These are phyloP conservation scores for Auricularia cornea DNA, from an alignment of 768 basidiomycete species.

Conservation along the genomic window DNA sequence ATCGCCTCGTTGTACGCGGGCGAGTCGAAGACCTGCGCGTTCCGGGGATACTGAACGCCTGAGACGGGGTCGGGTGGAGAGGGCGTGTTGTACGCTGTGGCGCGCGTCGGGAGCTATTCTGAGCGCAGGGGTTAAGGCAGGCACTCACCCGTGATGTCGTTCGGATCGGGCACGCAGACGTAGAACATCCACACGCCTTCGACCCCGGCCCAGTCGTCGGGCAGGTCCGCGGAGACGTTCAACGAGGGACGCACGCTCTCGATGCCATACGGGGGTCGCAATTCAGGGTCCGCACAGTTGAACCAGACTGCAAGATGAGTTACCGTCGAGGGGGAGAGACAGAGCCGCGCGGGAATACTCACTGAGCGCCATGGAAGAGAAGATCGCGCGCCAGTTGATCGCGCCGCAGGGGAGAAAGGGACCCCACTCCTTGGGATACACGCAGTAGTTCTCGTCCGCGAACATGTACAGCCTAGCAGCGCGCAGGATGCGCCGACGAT, in stretches of 20 bases:
- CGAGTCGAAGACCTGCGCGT: not conserved
- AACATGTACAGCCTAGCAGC: not conserved
- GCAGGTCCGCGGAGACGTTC: not conserved
- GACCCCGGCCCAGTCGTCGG: not conserved
- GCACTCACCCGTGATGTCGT: not conserved
- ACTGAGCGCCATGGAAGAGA: not conserved
- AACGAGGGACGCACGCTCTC: not conserved
- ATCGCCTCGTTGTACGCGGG: not conserved
- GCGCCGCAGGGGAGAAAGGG: not conserved
- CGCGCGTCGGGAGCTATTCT: too few relatives aligned
- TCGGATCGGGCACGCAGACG: not conserved
- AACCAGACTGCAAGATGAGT: not conserved
- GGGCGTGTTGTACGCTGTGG: not conserved
- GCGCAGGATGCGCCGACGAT: not conserved
- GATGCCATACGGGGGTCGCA: not conserved
- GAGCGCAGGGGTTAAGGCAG: not conserved
- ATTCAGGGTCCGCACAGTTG: not conserved
- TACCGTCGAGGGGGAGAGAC: not conserved
- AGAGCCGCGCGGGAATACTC: not conserved
- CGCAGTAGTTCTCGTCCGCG: not conserved
- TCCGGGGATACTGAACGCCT: not conserved
- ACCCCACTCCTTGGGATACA: not conserved
- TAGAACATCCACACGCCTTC: not conserved
- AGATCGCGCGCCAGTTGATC: not conserved
- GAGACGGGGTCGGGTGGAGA: not conserved